Percentiles rank a stretch among this genome's conserved stretches.
These are phyloP conservation scores for Hsuehochloa calcarea DNA, from an alignment of 176 grass and related monocot genomes.

Conservation along the genomic window DNA sequence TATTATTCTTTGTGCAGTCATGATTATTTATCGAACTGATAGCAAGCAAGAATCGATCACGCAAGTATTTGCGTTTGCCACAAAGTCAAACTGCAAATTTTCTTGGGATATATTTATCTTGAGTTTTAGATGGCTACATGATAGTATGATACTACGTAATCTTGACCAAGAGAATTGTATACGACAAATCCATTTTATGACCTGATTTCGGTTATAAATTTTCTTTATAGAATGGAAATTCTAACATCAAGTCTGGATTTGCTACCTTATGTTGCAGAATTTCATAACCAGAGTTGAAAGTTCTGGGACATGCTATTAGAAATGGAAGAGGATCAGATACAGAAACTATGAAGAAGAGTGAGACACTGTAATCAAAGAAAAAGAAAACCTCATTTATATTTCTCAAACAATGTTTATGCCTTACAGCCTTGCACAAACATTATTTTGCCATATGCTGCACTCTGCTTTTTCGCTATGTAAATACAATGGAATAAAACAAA, in stretches of 20 bases:
- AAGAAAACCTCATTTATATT: neutral
- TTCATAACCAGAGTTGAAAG: neutral
- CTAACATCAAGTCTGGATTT: neutral
- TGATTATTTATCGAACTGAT: neutral
- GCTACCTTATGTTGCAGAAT: neutral
- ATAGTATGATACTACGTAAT: neutral
- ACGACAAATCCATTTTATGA: neutral
- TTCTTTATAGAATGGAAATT: neutral
- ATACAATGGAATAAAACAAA: slow-evolving; percentile 18
- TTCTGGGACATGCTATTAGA: neutral
- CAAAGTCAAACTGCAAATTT: slow-evolving; percentile 19
- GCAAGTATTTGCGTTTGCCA: neutral
- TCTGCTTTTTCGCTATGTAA: neutral
- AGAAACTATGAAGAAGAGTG: neutral
- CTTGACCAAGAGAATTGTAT: neutral
- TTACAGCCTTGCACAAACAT: slow-evolving; percentile 11
- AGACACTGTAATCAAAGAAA: neutral
- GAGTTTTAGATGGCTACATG: neutral
- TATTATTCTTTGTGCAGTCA: neutral
- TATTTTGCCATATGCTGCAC: neutral
- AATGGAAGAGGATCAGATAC: neutral
- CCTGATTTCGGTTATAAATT: neutral
- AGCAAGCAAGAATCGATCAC: slow-evolving; percentile 2
- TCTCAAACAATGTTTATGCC: slow-evolving; percentile 3
- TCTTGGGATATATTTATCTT: neutral